These are phyloP conservation scores for Penicillium angulare DNA, from an alignment of 495 filamentous ascomycete species.

Conservation along the genomic window DNA sequence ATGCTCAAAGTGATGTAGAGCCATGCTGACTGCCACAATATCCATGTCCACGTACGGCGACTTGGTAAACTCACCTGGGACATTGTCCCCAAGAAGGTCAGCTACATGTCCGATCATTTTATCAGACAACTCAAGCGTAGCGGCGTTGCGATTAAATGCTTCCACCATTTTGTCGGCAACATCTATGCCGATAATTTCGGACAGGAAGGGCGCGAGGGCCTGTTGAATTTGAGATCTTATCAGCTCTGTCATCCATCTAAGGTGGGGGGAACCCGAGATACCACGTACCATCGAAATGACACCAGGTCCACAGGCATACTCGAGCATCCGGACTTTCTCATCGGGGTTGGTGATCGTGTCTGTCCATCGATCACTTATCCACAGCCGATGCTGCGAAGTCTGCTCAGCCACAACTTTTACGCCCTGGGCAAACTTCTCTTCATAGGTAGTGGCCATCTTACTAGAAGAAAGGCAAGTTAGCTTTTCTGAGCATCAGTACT, in stretches of 20 bases:
- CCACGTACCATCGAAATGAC: conserved; percentile 53
- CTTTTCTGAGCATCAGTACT: too few species aligned
- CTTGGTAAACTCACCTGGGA: conserved; percentile 36
- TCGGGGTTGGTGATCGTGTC: conserved; percentile 37
- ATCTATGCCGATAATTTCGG: conserved; percentile 62
- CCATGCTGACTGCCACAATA: conserved; percentile 61
- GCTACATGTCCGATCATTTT: conserved; percentile 59
- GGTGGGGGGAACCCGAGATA: too few species aligned
- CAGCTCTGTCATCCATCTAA: not conserved
- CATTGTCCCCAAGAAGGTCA: conserved; percentile 50
- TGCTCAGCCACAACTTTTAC: conserved; percentile 31
- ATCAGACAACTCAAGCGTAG: conserved; percentile 39
- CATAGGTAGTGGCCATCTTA: conserved; percentile 44
- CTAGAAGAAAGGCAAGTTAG: too few species aligned
- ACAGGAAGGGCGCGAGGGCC: conserved; percentile 61
- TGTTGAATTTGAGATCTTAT: conserved; percentile 9
- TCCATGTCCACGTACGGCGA: conserved; percentile 61
- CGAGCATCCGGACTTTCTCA: conserved; percentile 58
- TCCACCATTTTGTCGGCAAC: conserved; percentile 65
- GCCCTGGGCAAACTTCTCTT: conserved; percentile 38
- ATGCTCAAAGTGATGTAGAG: conserved; percentile 71
- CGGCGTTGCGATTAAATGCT: conserved; percentile 50
- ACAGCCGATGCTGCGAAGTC: conserved; percentile 51
- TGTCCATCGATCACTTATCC: conserved; percentile 61
- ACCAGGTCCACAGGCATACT: conserved; percentile 77